Evolutionary conservation across 1,284 basidiomycete genomes (phyloP), one percentile per base, ranked within the genome.

Genomic region (Papiliotrema terrestris): DNA sequence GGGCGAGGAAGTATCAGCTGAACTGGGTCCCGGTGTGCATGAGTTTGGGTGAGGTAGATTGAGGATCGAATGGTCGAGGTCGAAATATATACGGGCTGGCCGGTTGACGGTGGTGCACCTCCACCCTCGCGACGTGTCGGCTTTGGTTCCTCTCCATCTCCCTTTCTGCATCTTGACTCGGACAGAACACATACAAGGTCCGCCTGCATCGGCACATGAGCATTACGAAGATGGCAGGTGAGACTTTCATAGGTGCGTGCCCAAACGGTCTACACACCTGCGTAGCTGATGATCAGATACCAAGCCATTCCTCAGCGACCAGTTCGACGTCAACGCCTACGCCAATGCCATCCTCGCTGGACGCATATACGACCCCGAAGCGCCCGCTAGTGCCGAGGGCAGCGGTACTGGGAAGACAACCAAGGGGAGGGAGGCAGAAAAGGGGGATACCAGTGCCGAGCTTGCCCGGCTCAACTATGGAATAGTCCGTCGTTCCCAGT

Each of bases 301-400:
- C 51, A 65, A 69, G 49, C 71, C 74, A 14, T 78, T 77, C 60
- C 65, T 75, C 25, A 74, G 73, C 13, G 73, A 84, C 6, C 79
- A 84, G 42, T 96, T 95, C 73, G 86, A 93, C 70, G 82, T 90
- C 17, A 87, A 90, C 70, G 86, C 88, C 52, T 94, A 93, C 71
- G 91, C 91, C 4, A 92, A 91, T 72, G 85, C 89, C 19, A 83
- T 93, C 51, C 81, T 95, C 22, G 85, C 89, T 11, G 87, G 88
- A 25, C 86, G 89, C 61, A 73, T 83, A 0, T 91, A 92, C 67
- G 82, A 83, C 17, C 77, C 81, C 0, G 73, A 77, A 8, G 83
- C 84, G 8, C 35, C 43, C 9, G 53, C 60, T 2, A 50, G 56
- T 14, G 51, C 55, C 25, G 52, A 57, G 39, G 37, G 15, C 49